phyloP scores from a whole-genome alignment of 345 rosid species.

The Eucalyptus tenuipes region DNA sequence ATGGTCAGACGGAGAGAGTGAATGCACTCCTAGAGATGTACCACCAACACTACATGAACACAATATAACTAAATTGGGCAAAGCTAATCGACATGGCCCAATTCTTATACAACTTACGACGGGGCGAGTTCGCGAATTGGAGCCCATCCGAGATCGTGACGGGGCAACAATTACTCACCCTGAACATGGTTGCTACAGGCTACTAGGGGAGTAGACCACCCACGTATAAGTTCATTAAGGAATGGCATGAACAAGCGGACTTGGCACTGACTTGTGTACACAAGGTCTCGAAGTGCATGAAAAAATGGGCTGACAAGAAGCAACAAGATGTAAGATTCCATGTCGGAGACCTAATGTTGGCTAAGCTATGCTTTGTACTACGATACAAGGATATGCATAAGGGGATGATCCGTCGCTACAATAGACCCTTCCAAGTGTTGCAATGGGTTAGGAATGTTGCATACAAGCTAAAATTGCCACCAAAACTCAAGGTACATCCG shows the following conservation, averaged over 20 bases:
- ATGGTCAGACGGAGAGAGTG: background rate
- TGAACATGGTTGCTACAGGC: rapidly evolving
- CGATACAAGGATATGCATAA: background rate
- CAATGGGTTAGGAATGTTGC: background rate
- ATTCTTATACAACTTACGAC: background rate
- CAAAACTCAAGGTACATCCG: background rate
- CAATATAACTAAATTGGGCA: background rate
- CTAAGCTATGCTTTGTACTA: background rate
- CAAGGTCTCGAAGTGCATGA: background rate
- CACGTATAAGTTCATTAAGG: background rate
- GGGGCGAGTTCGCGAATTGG: rapidly evolving
- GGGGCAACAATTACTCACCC: rapidly evolving
- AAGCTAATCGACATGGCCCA: background rate
- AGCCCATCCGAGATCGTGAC: background rate
- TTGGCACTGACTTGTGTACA: no score
- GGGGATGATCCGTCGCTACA: rapidly evolving
- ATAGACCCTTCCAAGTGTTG: background rate
- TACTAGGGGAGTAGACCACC: background rate
- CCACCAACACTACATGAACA: background rate
- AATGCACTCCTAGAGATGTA: background rate
- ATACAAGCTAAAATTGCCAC: no score
- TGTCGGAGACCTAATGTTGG: background rate
- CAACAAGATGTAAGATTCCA: background rate
- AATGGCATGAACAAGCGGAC: background rate
- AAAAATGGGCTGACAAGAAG: background rate